phyloP scores from a whole-genome alignment of 306 rosid genomes.

The Carpinus fangiana region DNA sequence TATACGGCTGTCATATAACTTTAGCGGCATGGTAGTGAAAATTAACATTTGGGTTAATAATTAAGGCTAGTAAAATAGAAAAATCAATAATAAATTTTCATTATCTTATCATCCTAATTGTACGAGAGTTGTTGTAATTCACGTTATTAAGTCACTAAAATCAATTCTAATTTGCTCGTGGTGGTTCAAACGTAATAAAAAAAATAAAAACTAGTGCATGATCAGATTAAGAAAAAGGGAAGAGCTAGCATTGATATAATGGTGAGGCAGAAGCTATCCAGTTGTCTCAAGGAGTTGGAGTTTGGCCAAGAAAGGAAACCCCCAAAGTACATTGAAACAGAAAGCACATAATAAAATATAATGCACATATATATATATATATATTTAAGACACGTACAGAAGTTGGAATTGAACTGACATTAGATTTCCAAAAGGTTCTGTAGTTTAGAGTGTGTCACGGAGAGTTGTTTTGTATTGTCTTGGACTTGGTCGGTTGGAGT shows the following conservation, averaged over 20 bases:
- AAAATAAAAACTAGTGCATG: slow-evolving; percentile 20
- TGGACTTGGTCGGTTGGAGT: slow-evolving; percentile 80
- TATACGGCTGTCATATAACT: too few species aligned
- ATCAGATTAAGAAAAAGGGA: not conserved
- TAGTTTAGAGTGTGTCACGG: slow-evolving; percentile 41
- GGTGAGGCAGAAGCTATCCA: slow-evolving; percentile 16
- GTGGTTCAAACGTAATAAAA: not conserved
- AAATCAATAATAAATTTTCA: too few species aligned
- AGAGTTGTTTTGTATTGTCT: slow-evolving; percentile 64
- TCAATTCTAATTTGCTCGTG: not conserved
- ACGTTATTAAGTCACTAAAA: too few species aligned
- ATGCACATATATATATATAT: not conserved
- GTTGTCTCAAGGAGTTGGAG: slow-evolving; percentile 55
- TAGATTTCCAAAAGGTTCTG: slow-evolving; percentile 33
- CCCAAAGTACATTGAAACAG: slow-evolving; percentile 46
- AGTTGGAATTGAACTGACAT: slow-evolving; percentile 61
- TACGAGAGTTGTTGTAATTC: too few species aligned
- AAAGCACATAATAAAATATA: slow-evolving; percentile 42
- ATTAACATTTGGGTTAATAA: too few species aligned
- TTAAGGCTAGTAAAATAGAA: too few species aligned
- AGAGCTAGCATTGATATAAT: too few species aligned
- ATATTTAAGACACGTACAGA: not conserved
- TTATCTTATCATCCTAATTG: too few species aligned
- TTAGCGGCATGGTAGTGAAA: too few species aligned
- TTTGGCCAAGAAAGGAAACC: slow-evolving; percentile 55